Percentiles rank a stretch among this genome's conserved stretches.
phyloP scores from a whole-genome alignment of 495 filamentous ascomycete genomes.

The Penicillium subrubescens region DNA sequence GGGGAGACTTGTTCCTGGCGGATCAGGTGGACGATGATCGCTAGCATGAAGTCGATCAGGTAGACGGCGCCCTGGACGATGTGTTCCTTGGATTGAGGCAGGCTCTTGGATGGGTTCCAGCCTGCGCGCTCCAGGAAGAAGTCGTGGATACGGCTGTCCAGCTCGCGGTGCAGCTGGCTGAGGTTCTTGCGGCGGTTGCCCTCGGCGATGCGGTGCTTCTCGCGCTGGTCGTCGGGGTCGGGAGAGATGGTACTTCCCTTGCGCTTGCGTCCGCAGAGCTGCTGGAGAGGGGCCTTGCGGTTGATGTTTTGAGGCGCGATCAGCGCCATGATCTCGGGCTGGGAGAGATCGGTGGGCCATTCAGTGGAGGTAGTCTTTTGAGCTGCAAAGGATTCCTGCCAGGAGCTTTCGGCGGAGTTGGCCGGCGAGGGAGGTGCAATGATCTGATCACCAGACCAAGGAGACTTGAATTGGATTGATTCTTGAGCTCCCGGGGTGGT shows the following conservation, averaged over 20 bases:
- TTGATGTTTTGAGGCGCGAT: constrained; percentile 45
- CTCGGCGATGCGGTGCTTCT: constrained; percentile 52
- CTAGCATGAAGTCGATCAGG: constrained; percentile 47
- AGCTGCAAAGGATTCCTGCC: constrained; percentile 40
- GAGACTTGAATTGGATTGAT: constrained; percentile 40
- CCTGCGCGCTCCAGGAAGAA: constrained; percentile 49
- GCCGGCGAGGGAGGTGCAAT: constrained; percentile 46
- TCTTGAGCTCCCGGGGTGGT: constrained; percentile 44
- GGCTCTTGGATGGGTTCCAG: constrained; percentile 50
- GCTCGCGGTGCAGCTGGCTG: constrained; percentile 46
- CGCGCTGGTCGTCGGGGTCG: constrained; percentile 46
- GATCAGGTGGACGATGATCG: constrained; percentile 45
- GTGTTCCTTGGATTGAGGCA: constrained; percentile 51
- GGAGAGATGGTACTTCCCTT: constrained; percentile 41
- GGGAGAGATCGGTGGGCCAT: constrained; percentile 42
- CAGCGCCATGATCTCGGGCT: constrained; percentile 39
- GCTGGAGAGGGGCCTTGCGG: constrained; percentile 49
- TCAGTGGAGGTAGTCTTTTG: constrained; percentile 33
- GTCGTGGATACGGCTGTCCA: constrained; percentile 45
- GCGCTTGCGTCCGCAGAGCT: constrained; percentile 50
- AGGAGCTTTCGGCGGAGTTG: constrained; percentile 47
- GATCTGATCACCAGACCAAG: constrained; percentile 40
- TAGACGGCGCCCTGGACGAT: constrained; percentile 49
- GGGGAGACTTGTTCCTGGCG: constrained; percentile 44
- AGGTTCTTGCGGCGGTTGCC: constrained; percentile 50